Conservation (phyloP, 495 filamentous ascomycete species). For the Tetracladium setigerum region DNA sequence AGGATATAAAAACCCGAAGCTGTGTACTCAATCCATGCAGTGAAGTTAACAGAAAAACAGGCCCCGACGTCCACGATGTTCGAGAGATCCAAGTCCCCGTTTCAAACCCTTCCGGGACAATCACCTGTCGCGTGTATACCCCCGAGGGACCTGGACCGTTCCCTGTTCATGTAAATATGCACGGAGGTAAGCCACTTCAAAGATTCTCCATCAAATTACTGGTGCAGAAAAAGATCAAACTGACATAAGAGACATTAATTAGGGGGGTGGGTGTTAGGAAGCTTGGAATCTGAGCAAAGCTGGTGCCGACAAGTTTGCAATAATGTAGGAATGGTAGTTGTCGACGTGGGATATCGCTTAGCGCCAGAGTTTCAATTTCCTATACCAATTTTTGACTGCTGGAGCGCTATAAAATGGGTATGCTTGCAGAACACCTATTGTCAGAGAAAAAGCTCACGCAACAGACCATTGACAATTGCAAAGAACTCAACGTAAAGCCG, state of each 20-base stretch:
- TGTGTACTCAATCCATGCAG: too few relatives aligned
- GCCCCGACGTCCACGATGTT: background rate
- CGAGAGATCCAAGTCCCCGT: background rate
- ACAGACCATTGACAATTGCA: background rate
- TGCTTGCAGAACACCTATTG: background rate
- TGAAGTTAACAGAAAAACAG: background rate
- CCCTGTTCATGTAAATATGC: constrained; percentile 7
- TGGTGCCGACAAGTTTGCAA: constrained; percentile 23
- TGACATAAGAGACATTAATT: too few relatives aligned
- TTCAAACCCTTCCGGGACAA: background rate
- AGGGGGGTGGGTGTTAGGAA: constrained; percentile 35
- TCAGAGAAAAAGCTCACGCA: background rate
- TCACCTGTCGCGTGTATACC: constrained; percentile 1
- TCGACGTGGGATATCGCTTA: constrained; percentile 38
- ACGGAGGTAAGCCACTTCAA: background rate
- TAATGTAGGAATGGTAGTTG: constrained; percentile 22
- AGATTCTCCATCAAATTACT: too few relatives aligned
- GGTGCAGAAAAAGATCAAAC: too few relatives aligned
- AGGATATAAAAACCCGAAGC: too few relatives aligned
- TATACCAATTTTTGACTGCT: constrained; percentile 35
- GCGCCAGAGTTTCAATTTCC: constrained; percentile 40
- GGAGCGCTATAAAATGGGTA: constrained; percentile 41
- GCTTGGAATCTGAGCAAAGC: constrained; percentile 25
- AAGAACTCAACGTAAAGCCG: background rate
- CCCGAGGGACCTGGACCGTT: constrained; percentile 5